Evolutionary conservation across 2,329 filamentous ascomycete species (phyloP).

Genomic region (Trichoderma afroharzianum): DNA sequence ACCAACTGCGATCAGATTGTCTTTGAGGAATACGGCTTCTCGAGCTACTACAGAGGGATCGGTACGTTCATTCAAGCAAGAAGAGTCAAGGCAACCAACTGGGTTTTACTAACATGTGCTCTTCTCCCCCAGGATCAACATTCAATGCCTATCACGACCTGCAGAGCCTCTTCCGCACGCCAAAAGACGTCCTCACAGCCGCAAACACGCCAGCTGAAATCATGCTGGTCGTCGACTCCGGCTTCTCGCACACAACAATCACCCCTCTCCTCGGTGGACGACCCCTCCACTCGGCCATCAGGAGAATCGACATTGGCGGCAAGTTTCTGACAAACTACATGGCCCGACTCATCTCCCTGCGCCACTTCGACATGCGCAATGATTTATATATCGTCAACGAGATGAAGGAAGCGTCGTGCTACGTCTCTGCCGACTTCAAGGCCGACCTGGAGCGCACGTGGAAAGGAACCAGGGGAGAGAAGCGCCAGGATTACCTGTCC

Average conservation of each 20-base stretch:
- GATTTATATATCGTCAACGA: conserved; percentile 92
- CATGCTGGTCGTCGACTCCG: conserved; percentile 83
- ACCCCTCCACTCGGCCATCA: conserved; percentile 75
- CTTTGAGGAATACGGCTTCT: conserved; percentile 95
- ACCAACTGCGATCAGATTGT: conserved; percentile 93
- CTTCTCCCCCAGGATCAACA: conserved; percentile 53
- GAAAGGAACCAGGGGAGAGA: conserved; percentile 68
- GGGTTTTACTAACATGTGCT: background rate
- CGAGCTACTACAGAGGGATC: conserved; percentile 73
- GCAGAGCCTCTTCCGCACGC: conserved; percentile 63
- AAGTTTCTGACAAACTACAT: conserved; percentile 92
- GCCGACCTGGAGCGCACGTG: conserved; percentile 76
- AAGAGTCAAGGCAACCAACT: background rate
- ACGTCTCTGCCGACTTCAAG: conserved; percentile 73
- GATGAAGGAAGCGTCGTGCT: conserved; percentile 89
- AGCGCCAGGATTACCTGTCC: conserved; percentile 45
- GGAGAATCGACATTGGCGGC: conserved; percentile 84
- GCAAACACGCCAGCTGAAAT: conserved; percentile 64
- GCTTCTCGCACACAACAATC: conserved; percentile 89
- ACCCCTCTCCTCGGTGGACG: conserved; percentile 80
- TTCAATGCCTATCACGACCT: conserved; percentile 82
- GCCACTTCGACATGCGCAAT: conserved; percentile 93
- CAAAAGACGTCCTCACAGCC: conserved; percentile 42
- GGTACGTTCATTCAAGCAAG: conserved; percentile 43
- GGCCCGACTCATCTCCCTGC: conserved; percentile 81